Evolutionary conservation across 768 basidiomycete species (phyloP), one percentile per base, ranked within the genome.

Genomic region (Rhizopogon sp.): DNA sequence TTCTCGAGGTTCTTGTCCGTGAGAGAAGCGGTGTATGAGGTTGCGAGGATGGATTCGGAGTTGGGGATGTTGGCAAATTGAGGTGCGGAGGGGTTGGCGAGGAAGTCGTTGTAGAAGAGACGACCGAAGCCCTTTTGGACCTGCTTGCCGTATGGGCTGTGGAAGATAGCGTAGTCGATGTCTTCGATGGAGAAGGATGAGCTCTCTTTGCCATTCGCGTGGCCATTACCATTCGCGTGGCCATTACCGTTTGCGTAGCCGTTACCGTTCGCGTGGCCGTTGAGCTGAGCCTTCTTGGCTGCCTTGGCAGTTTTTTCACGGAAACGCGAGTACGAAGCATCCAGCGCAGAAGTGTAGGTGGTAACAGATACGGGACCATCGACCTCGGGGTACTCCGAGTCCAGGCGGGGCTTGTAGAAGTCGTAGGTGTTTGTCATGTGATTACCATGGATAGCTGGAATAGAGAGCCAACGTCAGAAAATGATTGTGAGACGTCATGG

Each of bases 401-500:
- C 85, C 20, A 98, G 85, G 63, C 92, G 87, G 46, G 97, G 97
- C 78, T 99, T 99, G 87, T 97, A 99, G 73, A 98, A 98, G 74
- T 99, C 97, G 73, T 96, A 98, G 0, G 88, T 92, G 77, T 99
- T 96, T 58, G 88, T 88, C 90, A 98, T 98, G 78, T 94, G 91
- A 50, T 86, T 93, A 25, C 95, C 96, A 72, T 98, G 97, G 60
- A 93, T 81, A 62, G 96, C 96, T 98, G 69, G 55, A 53, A 54
- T 56, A 29, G 5, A 41, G 53, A 51, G 43, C 49, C 67, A 37
- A 31, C n/a, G 6, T 9, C 41, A 42, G 40, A 53, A 16, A 14
- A 52, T 42, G 43, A 28, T 49, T 43, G 0, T 33, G 9, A 33
- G 2, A 42, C 47, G 40, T 50, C 61, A 46, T 45, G 31, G 22